These are phyloP conservation scores for Dactylorhiza incarnata DNA, from an alignment of 106 monocot species.

Conservation along the genomic window DNA sequence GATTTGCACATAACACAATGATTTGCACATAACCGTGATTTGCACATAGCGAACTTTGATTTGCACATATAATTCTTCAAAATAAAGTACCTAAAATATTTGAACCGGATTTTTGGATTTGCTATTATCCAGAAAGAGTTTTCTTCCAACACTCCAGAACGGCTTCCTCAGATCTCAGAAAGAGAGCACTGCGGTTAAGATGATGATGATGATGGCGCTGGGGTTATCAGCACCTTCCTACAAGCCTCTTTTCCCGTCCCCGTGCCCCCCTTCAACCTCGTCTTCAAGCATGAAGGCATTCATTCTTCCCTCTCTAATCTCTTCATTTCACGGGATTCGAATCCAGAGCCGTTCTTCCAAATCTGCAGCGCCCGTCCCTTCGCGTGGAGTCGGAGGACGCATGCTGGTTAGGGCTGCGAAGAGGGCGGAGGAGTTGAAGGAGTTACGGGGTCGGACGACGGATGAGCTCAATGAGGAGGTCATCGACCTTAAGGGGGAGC, in stretches of 20 bases:
- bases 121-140: too few relatives aligned
- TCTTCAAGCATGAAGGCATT: neutral
- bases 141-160: neutral
- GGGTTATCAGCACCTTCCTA: slow-evolving; percentile 14
- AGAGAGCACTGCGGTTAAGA: neutral
- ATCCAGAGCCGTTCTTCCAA: slow-evolving; percentile 10
- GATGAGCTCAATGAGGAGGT: slow-evolving; percentile 91
- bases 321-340: slow-evolving; percentile 38
- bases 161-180: neutral
- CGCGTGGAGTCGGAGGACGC: neutral
- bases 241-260: neutral
- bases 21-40: too few relatives aligned
- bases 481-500: slow-evolving; percentile 88
- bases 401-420: slow-evolving; percentile 58
- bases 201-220: slow-evolving; percentile 26
- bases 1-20: too few relatives aligned
- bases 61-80: too few relatives aligned
- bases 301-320: slow-evolving; percentile 14
- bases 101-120: too few relatives aligned
- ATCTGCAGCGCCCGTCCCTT: neutral
- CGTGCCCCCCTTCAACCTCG: slow-evolving; percentile 1
- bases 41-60: too few relatives aligned
- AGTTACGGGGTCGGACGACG: slow-evolving; percentile 58
- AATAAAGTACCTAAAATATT: too few relatives aligned
- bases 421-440: slow-evolving; percentile 83